Evolutionary conservation across 768 basidiomycete genomes (phyloP), one percentile per base, ranked within the genome.

Genomic region (Phallus indusiatus): DNA sequence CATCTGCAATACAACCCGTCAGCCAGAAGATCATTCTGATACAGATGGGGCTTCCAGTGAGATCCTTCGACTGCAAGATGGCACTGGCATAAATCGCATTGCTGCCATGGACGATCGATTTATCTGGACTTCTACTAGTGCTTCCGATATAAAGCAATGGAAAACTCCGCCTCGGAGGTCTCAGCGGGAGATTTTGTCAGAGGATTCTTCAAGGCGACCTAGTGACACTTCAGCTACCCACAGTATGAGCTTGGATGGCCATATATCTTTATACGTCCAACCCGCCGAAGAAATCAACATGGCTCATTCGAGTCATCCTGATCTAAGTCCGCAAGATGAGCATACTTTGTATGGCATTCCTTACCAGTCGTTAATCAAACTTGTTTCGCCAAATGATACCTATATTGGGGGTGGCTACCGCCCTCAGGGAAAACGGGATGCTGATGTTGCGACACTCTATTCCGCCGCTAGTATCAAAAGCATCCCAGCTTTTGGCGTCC

Each of bases 111-210:
- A 94, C 64, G 90, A 96, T 66, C 78, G 81, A 55, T 77, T 86
- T 36, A 78, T 97, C 3, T 98, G 94, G 94, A 91, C 94, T 0
- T 92, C 94, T 0, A 86, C 86, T 1, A 88, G 90, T 7, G 83
- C 78, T 48, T 92, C 92, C 7, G 86, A 79, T 55, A 78, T 97
- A 65, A 85, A 78, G 66, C 78, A 93, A 21, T 98, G 94, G 94
- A 77, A 74, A 47, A 81, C 90, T 0, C 86, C 89, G 7, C 69
- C 75, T 55, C 71, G 79, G 51, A 72, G 78, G 47, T 63, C 74
- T 14, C 63, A 70, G 28, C 68, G 81, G 20, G 36, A 28, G 22
- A 54, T 12, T 6, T 12, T 46, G 10, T 9, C 34, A 47, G 42
- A 42, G 12, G 4, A 42, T 14, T 9, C 11, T 16, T 59, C 57